Evolutionary conservation across 148 eudicot genomes (phyloP), one percentile per base, ranked within the genome.

Genomic region (Suaeda aralocaspica): DNA sequence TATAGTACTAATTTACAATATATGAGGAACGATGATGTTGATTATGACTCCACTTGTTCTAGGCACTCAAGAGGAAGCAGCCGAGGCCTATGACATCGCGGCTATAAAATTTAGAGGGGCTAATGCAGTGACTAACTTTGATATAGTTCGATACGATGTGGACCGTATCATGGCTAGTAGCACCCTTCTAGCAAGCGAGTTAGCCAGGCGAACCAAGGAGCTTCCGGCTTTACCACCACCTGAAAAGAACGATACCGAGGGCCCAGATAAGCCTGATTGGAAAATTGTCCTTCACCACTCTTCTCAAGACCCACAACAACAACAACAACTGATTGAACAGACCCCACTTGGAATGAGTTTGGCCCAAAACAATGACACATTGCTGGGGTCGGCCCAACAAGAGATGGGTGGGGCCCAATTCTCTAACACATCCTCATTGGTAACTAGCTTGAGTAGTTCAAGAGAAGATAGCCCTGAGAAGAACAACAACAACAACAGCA

Each of bases 51-150:
- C n/a, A 16, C 19, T 45, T 29, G 29, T 28, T 28, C 25, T 70
- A 92, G 98, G 90, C 69, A 92, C 98, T 53, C 98, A 92, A 69
- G 97, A 92, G 80, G 98, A 92, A 77, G 98, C 98, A 26, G 98
- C 98, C 28, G 98, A 92, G 84, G 98, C 98, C 26, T 92, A 92
- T 59, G 97, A 92, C 65, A 80, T 92, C 18, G 98, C 98, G 0
- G 98, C 98, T 0, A 92, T 92, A 22, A 92, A 92, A 67, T 92
- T 92, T 59, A 83, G 98, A 9, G 96, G 98, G 19, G 78, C 72
- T 8, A 90, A 78, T 36, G 98, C 98, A 0, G 98, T 92, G 31
- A 92, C 98, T 13, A 92, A 92, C 67, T 92, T 92, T 21, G 91
- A 88, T 77, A 90, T 89, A 22, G 70, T 84, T 9, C 72, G 93